These are phyloP conservation scores for Fraxinus paxiana DNA, from an alignment of 305 asterid genomes.

Conservation along the genomic window DNA sequence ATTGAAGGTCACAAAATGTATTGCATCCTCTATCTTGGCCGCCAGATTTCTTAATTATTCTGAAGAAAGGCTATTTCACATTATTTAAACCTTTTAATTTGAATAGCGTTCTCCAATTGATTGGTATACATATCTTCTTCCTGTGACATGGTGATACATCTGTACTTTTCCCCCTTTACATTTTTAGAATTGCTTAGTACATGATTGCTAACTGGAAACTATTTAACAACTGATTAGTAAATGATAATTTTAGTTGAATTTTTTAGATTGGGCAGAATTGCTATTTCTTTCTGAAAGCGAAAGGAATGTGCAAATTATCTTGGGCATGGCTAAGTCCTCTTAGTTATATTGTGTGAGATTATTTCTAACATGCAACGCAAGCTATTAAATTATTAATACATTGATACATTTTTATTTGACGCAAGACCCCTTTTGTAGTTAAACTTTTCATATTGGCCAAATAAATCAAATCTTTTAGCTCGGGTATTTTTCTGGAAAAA, in stretches of 20 bases:
- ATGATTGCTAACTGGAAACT: not conserved
- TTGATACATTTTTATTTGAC: not conserved
- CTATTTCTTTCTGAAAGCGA: not conserved
- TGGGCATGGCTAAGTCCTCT: not conserved
- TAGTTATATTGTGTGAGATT: not conserved
- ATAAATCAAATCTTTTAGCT: not conserved
- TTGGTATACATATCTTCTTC: not conserved
- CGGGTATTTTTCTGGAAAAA: not conserved
- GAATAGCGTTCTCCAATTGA: not conserved
- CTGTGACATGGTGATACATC: not conserved
- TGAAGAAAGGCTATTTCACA: not conserved
- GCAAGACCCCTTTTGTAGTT: not conserved
- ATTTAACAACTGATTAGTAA: not conserved
- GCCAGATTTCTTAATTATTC: not conserved
- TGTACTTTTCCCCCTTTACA: not conserved
- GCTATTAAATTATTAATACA: not conserved
- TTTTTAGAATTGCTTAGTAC: not conserved
- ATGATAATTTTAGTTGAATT: not conserved
- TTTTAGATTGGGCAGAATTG: not conserved
- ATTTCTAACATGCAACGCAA: not conserved
- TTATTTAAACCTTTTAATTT: not conserved
- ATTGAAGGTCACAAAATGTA: not conserved
- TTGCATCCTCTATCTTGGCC: not conserved
- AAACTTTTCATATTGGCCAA: not conserved
- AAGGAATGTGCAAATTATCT: constrained; percentile 6